Base-by-base conservation (phyloP, 106 monocot species). In the Dendrobium chrysotoxum region DNA sequence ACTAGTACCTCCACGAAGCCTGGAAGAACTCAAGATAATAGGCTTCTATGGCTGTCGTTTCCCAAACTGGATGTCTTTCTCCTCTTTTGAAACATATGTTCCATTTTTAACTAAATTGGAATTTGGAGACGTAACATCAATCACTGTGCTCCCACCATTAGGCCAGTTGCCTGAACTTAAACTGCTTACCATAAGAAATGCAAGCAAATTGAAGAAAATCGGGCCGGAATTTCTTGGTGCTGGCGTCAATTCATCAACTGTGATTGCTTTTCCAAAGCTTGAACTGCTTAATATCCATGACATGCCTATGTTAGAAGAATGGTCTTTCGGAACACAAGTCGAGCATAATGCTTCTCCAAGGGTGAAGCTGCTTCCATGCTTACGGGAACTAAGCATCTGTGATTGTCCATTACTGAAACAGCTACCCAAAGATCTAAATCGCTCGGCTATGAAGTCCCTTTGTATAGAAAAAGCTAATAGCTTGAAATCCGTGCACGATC, bases 281-380 rank as follows among this genome's bases (percentile, higher is more conserved):
- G 78, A 64, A 77, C 0, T 4, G 2, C 68, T 84, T 13, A 0
- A 1, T 0, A 54, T 87, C 8, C 3, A 66, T 8, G 3, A 75
- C 12, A 84, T 87, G 87, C 41, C 77, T 46, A 80, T 74, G 1
- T 81, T 83, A 77, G 83, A 87, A 39, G 64, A 87, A 35, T 84
- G 87, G 87, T 77, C 30, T 18, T 85, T 81, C 25, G 54, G 53
- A 3, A 17, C 9, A 41, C 9, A 55, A 30, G 9, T 66, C 18
- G 50, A 54, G 44, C 77, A 55, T 28, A 47, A 76, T 23, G 25
- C 23, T 10, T n/a, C 28, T 1, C 12, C 31, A 3, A 72, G 18
- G 39, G 0, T 75, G 12, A 42, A 18, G 75, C 28, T 82, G 2
- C 9, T 82, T 30, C 73, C 82, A 35, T n/a, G 42, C 57, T 78